Evolutionary conservation across 768 basidiomycete genomes (phyloP).

Genomic region (Podaxis sp.): DNA sequence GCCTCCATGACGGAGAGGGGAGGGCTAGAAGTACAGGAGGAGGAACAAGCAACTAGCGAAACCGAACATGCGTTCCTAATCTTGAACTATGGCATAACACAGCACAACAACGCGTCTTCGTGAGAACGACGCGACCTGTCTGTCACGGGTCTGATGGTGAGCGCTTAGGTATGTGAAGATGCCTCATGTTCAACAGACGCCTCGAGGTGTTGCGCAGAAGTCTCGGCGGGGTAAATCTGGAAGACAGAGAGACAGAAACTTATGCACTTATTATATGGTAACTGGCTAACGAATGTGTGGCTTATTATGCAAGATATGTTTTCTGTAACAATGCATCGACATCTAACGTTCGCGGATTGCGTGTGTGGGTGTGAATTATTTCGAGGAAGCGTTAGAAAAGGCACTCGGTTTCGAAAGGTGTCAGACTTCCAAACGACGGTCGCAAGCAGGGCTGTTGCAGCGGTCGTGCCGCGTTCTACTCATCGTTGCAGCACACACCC

Average conservation of each 20-base stretch:
- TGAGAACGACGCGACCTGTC: conserved; percentile 30
- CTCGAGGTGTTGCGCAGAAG: background rate
- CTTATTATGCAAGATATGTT: background rate
- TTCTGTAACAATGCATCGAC: too few species aligned
- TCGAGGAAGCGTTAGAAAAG: too few species aligned
- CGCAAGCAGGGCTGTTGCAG: background rate
- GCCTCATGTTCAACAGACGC: background rate
- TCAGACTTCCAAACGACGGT: background rate
- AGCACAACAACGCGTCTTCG: conserved; percentile 38
- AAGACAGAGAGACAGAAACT: background rate
- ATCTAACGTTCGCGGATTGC: too few species aligned
- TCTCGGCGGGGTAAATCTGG: background rate
- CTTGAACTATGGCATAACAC: conserved; percentile 42
- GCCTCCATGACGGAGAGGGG: conserved; percentile 45
- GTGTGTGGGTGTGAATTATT: too few species aligned
- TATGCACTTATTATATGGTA: too few species aligned
- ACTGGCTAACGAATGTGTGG: background rate
- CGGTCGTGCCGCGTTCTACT: background rate
- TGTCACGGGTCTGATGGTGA: conserved; percentile 8
- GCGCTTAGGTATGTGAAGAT: background rate
- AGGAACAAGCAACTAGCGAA: conserved; percentile 36
- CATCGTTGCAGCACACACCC: background rate
- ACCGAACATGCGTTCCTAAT: conserved; percentile 19
- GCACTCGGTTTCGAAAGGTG: too few species aligned
- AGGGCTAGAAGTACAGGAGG: conserved; percentile 64